Evolutionary conservation across 2,329 filamentous ascomycete species (phyloP).

Genomic region (Lecanosticta acicola): DNA sequence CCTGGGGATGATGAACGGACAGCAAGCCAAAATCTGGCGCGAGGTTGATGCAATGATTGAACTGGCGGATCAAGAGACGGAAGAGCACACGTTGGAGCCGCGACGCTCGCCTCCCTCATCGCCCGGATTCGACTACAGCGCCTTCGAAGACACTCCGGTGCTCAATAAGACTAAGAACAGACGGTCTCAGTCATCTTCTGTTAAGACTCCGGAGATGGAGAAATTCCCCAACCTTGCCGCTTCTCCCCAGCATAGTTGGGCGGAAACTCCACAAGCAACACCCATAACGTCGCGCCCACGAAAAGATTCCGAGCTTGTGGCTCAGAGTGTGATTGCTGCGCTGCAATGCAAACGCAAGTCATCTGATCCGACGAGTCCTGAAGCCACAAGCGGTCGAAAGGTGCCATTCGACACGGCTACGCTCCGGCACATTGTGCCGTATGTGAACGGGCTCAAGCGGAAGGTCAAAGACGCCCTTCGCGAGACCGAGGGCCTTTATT

Average conservation of each 20-base stretch:
- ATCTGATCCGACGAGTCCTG: conserved; percentile 24
- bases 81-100: conserved; percentile 48
- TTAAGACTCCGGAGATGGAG: neutral
- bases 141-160: conserved; percentile 46
- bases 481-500: conserved; percentile 45
- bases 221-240: neutral
- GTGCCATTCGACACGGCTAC: conserved; percentile 63
- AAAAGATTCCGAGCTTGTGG: conserved; percentile 54
- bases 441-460: conserved; percentile 44
- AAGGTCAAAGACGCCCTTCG: conserved; percentile 45
- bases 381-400: conserved; percentile 40
- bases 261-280: conserved; percentile 13
- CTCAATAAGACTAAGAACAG: conserved; percentile 2
- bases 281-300: conserved; percentile 41
- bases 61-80: conserved; percentile 64
- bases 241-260: neutral
- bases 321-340: conserved; percentile 57
- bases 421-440: conserved; percentile 56
- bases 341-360: conserved; percentile 40
- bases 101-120: conserved; percentile 51
- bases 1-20: conserved; percentile 59
- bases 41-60: conserved; percentile 85
- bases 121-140: conserved; percentile 53
- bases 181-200: conserved; percentile 1
- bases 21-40: conserved; percentile 60